These are phyloP conservation scores for Petunia axillaris DNA, from an alignment of 257 asterid genomes.

Conservation along the genomic window DNA sequence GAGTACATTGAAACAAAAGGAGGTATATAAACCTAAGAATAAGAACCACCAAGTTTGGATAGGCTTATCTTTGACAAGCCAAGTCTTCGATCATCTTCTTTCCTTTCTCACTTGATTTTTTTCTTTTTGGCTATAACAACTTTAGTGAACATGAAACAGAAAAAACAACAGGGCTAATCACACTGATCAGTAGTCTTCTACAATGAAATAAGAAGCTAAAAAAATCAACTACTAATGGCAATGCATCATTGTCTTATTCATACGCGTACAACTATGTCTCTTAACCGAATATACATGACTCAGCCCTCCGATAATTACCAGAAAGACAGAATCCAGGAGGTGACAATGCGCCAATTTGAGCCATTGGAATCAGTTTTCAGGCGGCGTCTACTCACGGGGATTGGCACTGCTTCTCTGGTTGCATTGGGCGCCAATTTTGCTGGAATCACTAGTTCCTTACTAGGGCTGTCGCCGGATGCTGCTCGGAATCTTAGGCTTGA, in stretches of 20 bases:
- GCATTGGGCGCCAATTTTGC: constrained; percentile 80
- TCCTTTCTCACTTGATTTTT: neutral
- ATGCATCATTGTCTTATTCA: neutral
- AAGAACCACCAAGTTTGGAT: no score
- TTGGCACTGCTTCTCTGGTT: constrained; percentile 65
- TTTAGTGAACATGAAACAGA: neutral
- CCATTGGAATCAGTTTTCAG: constrained; percentile 73
- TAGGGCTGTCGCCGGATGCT: constrained; percentile 70
- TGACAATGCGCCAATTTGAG: constrained; percentile 41
- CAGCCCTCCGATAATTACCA: constrained; percentile 47
- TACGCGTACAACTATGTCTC: neutral
- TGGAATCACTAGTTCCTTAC: constrained; percentile 74
- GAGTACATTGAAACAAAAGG: no score
- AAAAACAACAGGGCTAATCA: neutral
- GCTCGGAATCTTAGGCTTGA: constrained; percentile 80
- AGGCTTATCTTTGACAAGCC: no score
- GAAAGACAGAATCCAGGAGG: constrained; percentile 31
- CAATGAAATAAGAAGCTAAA: neutral
- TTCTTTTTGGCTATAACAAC: neutral
- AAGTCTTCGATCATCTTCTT: neutral
- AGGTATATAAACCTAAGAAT: no score
- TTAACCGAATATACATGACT: constrained; percentile 43
- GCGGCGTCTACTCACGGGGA: constrained; percentile 66
- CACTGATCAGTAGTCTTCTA: neutral
- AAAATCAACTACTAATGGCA: neutral